Evolutionary conservation across 2,329 filamentous ascomycete genomes (phyloP).

Genomic region (Botrytis pseudocinerea): DNA sequence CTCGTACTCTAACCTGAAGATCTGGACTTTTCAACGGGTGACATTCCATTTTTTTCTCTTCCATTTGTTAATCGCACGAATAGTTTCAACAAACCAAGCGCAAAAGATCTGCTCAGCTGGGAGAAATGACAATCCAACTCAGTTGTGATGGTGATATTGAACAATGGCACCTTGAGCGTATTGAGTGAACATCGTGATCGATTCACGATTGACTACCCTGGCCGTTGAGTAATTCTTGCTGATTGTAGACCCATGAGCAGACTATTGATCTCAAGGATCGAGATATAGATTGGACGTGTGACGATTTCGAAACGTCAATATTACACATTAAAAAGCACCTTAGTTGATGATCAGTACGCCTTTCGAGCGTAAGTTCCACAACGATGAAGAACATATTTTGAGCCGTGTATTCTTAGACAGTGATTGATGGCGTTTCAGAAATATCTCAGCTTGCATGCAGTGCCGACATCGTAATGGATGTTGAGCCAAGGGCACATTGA

Average conservation of each 20-base stretch:
- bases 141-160: not conserved
- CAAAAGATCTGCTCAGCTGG: constrained; percentile 9
- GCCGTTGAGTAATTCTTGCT: not conserved
- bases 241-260: constrained; percentile 12
- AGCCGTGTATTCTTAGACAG: constrained; percentile 11
- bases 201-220: constrained; percentile 11
- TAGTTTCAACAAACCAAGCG: constrained; percentile 11
- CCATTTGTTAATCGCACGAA: not conserved
- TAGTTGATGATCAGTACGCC: constrained; percentile 21
- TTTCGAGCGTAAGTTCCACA: constrained; percentile 16
- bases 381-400: constrained; percentile 15
- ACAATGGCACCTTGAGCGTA: not conserved
- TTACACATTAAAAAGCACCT: constrained; percentile 23
- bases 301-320: constrained; percentile 25
- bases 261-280: constrained; percentile 24
- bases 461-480: constrained; percentile 6
- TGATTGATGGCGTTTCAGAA: constrained; percentile 24
- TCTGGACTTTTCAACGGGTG: constrained; percentile 12
- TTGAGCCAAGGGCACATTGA: not conserved
- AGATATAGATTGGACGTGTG: constrained; percentile 21
- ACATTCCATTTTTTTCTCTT: constrained; percentile 1
- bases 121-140: constrained; percentile 1
- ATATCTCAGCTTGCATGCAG: constrained; percentile 22
- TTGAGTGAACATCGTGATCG: constrained; percentile 3
- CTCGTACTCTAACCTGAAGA: constrained; percentile 19